Base-by-base conservation (phyloP, 805 yeast species). In the Saccharomycopsis selenospora region DNA sequence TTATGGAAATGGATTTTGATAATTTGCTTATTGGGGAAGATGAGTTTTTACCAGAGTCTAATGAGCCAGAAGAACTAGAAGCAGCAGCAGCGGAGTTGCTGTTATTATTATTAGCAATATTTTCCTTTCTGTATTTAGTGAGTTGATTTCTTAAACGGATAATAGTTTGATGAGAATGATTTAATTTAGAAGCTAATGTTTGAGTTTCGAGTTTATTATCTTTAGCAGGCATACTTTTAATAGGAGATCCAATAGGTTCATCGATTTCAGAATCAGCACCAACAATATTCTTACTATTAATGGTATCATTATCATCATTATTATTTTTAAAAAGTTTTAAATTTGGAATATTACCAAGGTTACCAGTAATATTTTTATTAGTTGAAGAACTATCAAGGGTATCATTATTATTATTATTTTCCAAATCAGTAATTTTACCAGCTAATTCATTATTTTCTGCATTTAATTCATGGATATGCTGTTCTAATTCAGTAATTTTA, bases 391-490 rank as follows among this genome's bases (percentile, higher is more conserved):
- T 5, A 6, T 40, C 40, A 43, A 26, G 20, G 40, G 36, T 6
- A 28, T 27, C 26, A 40, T 36, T 10, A 36, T 42, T 25, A 20
- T 30, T 6, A 40, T 36, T 38, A 38, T 41, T 26, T 25, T 44
- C 26, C 30, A 45, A 47, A 13, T 10, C 5, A 1, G 47, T 58
- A 58, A 66, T 55, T 61, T 72, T 67, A 52, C 66, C 61, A 57
- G 73, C 77, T 47, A 82, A 66, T 20, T 69, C 68, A 54, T 80
- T 85, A 62, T 83, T 83, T 58, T 82, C 89, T 56, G 81, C 83
- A 59, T 83, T 84, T 52, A 84, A 65, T 43, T 76, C 81, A 27
- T 71, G 72, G 42, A 82, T 76, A 42, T 76, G 72, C 3, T 61
- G 61, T 55, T 72, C 77, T 49, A 81, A 64, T 14, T 72, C 78